Base-by-base conservation (phyloP, 1,139 yeast species). In the Lodderomyces margitis region DNA sequence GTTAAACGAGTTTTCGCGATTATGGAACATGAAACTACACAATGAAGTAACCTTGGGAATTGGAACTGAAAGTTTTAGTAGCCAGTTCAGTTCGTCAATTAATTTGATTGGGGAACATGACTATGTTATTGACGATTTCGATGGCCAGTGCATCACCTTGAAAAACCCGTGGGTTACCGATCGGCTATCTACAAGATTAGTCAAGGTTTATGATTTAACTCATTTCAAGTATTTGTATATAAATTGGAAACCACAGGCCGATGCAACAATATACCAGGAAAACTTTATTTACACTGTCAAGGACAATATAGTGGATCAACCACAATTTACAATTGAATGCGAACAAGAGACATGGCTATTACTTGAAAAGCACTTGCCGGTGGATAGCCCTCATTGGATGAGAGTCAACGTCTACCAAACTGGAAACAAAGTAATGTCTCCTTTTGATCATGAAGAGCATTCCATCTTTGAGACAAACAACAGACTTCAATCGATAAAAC, bases 21-120 rank as follows among this genome's bases (percentile, higher is more conserved):
- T 72, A 8, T 71, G 75, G 74, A 53, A 59, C 14, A 53, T 58
- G 39, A 53, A 68, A 43, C 52, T 48, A 39, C 51, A 47, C 15
- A 74, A 74, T 2, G 51, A 64, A 7, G 53, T 78, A 12, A 54
- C 81, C 36, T 46, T 87, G 21, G 88, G 92, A 2, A 48, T 86
- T 1, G 96, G 96, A 0, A 84, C 95, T 0, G 87, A 84, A 0
- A 56, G 60, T 11, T 52, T 77, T 11, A 65, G 76, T 16, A 52
- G 52, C n/a, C 59, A 57, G 23, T 68, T 75, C 27, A 59, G 74
- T 1, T 44, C 49, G 1, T 59, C 64, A 9, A 55, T 66, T 21
- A 68, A 70, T 1, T 59, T 86, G 27, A 67, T 79, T 2, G 64
- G 82, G 2, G 71, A 75, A 34, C 96, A 88, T 60, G 96, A 87